Conservation (phyloP, 1,139 yeast genomes). For the Schwanniomyces etchellsii region DNA sequence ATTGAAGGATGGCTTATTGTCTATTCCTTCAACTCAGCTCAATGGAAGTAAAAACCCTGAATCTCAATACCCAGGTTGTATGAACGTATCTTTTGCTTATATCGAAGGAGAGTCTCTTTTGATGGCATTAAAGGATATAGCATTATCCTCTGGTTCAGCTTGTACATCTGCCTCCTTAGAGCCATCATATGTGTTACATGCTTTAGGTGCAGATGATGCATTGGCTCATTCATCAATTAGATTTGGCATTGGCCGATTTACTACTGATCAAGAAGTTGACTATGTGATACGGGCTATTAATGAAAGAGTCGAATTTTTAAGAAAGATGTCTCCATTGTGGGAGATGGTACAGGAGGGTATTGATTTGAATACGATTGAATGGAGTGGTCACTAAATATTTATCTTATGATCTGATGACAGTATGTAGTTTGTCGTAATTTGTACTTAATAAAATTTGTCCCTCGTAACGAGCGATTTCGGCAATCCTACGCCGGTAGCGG, state of each 20-base stretch:
- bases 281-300: slow-evolving; percentile 84
- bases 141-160: slow-evolving; percentile 96
- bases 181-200: slow-evolving; percentile 94
- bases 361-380: slow-evolving; percentile 86
- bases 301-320: slow-evolving; percentile 83
- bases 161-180: slow-evolving; percentile 98
- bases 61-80: slow-evolving; percentile 80
- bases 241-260: slow-evolving; percentile 95
- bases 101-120: slow-evolving; percentile 96
- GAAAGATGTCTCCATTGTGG: slow-evolving; percentile 95
- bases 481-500: too few species aligned
- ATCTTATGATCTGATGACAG: slow-evolving; percentile 1
- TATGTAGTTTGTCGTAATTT: not conserved
- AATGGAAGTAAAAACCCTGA: slow-evolving; percentile 75
- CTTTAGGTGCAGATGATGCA: slow-evolving; percentile 97
- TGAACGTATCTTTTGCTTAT: slow-evolving; percentile 92
- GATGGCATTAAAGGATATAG: slow-evolving; percentile 97
- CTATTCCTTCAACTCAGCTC: slow-evolving; percentile 82
- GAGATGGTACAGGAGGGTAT: slow-evolving; percentile 99
- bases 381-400: slow-evolving; percentile 80
- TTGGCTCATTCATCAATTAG: slow-evolving; percentile 96
- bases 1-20: slow-evolving; percentile 64
- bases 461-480: too few species aligned
- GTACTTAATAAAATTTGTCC: too few species aligned
- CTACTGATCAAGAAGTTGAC: slow-evolving; percentile 93